phyloP scores from a whole-genome alignment of 768 basidiomycete species.

The Rhizopogon vulgaris region DNA sequence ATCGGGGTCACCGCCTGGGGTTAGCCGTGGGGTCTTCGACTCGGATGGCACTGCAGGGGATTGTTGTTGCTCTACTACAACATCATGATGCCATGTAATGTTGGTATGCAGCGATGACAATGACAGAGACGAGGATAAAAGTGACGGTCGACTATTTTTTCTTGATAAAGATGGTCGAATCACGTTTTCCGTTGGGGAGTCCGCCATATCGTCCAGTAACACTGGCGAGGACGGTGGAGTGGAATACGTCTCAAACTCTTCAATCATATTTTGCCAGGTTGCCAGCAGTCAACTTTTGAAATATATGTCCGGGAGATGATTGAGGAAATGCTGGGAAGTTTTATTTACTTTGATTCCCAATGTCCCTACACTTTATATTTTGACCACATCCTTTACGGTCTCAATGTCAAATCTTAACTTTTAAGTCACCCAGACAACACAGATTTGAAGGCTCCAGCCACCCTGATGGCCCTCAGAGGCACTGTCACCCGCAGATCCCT shows the following conservation, averaged over 20 bases:
- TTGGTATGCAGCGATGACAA: conserved; percentile 26
- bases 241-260: conserved; percentile 34
- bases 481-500: conserved; percentile 4
- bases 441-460: conserved; percentile 2
- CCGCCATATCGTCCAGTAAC: conserved; percentile 8
- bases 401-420: neutral
- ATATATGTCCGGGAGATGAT: conserved; percentile 4
- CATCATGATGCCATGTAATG: conserved; percentile 28
- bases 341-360: conserved; percentile 2
- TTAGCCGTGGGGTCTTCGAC: conserved; percentile 12
- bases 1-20: conserved; percentile 1
- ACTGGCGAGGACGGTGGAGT: conserved; percentile 40
- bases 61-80: conserved; percentile 30
- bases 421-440: conserved; percentile 23
- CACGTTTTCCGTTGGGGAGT: conserved; percentile 7
- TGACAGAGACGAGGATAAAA: conserved; percentile 5
- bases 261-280: conserved; percentile 20
- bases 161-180: conserved; percentile 36
- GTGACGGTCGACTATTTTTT: conserved; percentile 26
- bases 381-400: conserved; percentile 3
- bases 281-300: conserved; percentile 4
- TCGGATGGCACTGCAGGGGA: conserved; percentile 11
- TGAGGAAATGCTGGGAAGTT: conserved; percentile 9
- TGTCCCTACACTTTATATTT: neutral
- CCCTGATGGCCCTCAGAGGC: neutral